phyloP scores from a whole-genome alignment of 441 rosid species.

The Sinapis alba region DNA sequence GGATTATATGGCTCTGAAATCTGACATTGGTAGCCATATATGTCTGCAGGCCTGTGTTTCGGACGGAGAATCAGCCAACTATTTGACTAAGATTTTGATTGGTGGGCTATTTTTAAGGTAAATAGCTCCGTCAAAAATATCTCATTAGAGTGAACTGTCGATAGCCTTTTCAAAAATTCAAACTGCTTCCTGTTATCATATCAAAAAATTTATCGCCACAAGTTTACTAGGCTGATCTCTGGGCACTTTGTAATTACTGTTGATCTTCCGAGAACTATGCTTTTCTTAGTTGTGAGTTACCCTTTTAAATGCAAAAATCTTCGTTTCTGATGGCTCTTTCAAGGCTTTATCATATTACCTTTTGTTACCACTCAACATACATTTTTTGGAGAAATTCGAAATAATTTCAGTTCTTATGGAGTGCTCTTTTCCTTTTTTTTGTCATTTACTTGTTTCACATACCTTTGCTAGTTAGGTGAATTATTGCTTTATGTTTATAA shows the following conservation, averaged over 20 bases:
- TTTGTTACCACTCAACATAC: neutral
- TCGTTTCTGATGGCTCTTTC: slow-evolving; percentile 16
- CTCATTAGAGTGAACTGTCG: slow-evolving; percentile 11
- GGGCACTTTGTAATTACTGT: slow-evolving; percentile 16
- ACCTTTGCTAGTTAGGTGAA: slow-evolving; percentile 10
- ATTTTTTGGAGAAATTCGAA: neutral
- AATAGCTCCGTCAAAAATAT: slow-evolving; percentile 10
- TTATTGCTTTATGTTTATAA: neutral
- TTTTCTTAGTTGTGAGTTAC: slow-evolving; percentile 1
- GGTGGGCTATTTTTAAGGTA: slow-evolving; percentile 94
- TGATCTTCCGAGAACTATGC: slow-evolving; percentile 9
- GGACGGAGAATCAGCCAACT: slow-evolving; percentile 77
- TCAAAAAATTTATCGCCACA: neutral
- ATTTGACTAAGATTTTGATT: slow-evolving; percentile 75
- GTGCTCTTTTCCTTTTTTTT: slow-evolving; percentile 18
- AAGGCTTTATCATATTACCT: neutral
- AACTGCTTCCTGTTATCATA: slow-evolving; percentile 3
- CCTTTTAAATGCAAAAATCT: neutral
- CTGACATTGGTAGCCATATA: slow-evolving; percentile 25
- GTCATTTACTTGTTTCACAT: slow-evolving; percentile 2
- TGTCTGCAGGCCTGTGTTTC: slow-evolving; percentile 87
- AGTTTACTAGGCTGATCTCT: slow-evolving; percentile 5
- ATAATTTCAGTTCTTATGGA: neutral
- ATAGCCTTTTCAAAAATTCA: slow-evolving; percentile 1
- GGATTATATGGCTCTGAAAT: slow-evolving; percentile 14